Evolutionary conservation across 2,329 filamentous ascomycete genomes (phyloP).

Genomic region (Xylaria sp.): DNA sequence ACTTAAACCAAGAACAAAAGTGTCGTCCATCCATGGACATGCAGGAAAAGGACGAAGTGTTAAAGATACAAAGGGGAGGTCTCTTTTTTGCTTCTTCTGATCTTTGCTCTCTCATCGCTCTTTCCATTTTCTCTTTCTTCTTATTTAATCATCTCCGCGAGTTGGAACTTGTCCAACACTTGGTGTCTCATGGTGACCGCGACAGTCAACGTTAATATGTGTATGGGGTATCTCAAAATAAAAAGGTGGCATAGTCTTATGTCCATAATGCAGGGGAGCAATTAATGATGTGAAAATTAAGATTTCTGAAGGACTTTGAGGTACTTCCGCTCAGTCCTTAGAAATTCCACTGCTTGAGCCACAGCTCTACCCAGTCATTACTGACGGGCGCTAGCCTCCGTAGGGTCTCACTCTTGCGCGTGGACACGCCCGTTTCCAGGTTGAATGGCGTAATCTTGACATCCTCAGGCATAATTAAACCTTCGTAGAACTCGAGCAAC

Average conservation of each 20-base stretch:
- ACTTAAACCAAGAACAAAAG: not conserved
- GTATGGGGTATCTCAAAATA: constrained; percentile 31
- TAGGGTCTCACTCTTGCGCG: constrained; percentile 37
- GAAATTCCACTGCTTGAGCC: constrained; percentile 42
- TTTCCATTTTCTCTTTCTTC: constrained; percentile 1
- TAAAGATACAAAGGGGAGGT: constrained; percentile 19
- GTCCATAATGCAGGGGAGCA: constrained; percentile 5
- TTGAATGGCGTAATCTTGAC: constrained; percentile 40
- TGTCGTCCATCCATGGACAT: not conserved
- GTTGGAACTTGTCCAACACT: constrained; percentile 6
- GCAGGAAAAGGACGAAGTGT: not conserved
- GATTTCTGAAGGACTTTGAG: not conserved
- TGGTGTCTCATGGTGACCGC: constrained; percentile 11
- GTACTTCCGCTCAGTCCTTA: constrained; percentile 19
- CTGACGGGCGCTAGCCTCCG: constrained; percentile 36
- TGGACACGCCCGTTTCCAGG: constrained; percentile 37
- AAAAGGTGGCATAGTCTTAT: constrained; percentile 19
- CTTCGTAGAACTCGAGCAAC: constrained; percentile 43
- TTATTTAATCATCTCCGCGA: not conserved
- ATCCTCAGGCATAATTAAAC: constrained; percentile 34
- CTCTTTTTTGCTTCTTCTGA: not conserved
- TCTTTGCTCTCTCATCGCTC: not conserved
- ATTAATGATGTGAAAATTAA: constrained; percentile 22
- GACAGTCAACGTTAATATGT: constrained; percentile 22
- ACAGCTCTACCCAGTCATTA: constrained; percentile 40